These are phyloP conservation scores for Saccharomycopsis lassenensis DNA, from an alignment of 805 yeast species.

Conservation along the genomic window DNA sequence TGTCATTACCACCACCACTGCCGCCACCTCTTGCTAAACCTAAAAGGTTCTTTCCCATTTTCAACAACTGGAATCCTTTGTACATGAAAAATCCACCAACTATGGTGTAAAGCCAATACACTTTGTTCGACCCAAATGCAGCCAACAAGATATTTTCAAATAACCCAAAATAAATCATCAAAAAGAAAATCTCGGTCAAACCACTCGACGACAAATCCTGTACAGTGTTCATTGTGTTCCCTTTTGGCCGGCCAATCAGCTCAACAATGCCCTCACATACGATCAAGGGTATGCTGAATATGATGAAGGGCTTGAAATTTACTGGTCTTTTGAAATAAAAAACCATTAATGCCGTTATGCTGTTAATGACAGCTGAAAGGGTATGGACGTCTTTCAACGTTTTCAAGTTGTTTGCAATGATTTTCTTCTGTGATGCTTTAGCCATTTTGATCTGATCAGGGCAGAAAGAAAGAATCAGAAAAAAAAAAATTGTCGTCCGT, in stretches of 20 bases:
- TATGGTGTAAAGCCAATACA: slow-evolving; percentile 44
- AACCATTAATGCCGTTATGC: slow-evolving; percentile 28
- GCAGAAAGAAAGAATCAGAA: too few species aligned
- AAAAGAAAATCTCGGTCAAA: slow-evolving; percentile 63
- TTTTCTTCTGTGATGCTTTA: slow-evolving; percentile 32
- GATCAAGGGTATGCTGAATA: slow-evolving; percentile 33
- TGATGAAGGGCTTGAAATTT: slow-evolving; percentile 32
- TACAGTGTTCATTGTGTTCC: slow-evolving; percentile 42
- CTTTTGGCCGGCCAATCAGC: slow-evolving; percentile 50
- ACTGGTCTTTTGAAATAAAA: slow-evolving; percentile 35
- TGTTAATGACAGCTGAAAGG: slow-evolving; percentile 30
- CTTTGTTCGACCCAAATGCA: slow-evolving; percentile 42
- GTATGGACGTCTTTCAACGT: slow-evolving; percentile 25
- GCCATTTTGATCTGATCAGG: too few species aligned
- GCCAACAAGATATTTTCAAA: slow-evolving; percentile 42
- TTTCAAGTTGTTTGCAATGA: slow-evolving; percentile 26
- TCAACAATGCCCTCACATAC: slow-evolving; percentile 44
- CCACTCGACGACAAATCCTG: slow-evolving; percentile 53
- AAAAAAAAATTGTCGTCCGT: too few species aligned
- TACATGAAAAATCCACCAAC: slow-evolving; percentile 18
- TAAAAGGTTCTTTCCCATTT: slow-evolving; percentile 8
- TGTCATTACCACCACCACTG: slow-evolving; percentile 6
- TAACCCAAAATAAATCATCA: slow-evolving; percentile 56
- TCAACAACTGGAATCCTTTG: slow-evolving; percentile 8
- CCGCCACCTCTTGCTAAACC: too few species aligned